Evolutionary conservation across 2,329 filamentous ascomycete genomes (phyloP).

Genomic region (Lasiodiplodia sp.): DNA sequence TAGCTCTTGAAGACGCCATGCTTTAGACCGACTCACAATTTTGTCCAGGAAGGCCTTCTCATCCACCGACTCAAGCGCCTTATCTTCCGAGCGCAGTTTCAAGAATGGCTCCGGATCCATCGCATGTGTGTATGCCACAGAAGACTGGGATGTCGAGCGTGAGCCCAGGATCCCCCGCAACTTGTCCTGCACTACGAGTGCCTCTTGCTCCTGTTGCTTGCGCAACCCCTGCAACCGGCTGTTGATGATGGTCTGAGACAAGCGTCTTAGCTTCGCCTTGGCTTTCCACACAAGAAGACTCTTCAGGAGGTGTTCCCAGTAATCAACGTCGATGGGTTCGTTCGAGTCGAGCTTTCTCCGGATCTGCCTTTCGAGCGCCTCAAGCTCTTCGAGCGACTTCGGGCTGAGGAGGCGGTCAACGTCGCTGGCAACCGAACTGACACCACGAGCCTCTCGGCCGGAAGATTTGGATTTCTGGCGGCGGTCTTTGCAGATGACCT

Average conservation of each 20-base stretch:
- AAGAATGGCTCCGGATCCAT: constrained; percentile 72
- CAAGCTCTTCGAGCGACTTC: constrained; percentile 87
- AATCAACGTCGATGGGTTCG: constrained; percentile 93
- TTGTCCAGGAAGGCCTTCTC: constrained; percentile 65
- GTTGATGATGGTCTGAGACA: constrained; percentile 78
- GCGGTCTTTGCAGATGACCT: constrained; percentile 80
- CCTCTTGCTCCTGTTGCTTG: constrained; percentile 72
- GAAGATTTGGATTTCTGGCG: constrained; percentile 69
- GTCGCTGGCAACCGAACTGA: constrained; percentile 83
- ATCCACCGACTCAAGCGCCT: constrained; percentile 63
- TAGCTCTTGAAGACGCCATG: constrained; percentile 30
- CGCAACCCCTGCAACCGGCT: constrained; percentile 72
- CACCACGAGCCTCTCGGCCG: constrained; percentile 73
- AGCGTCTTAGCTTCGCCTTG: constrained; percentile 79
- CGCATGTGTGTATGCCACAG: constrained; percentile 5
- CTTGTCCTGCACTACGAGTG: constrained; percentile 61
- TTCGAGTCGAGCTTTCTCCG: constrained; percentile 83
- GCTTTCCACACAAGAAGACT: constrained; percentile 91
- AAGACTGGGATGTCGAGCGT: not conserved
- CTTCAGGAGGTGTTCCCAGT: constrained; percentile 92
- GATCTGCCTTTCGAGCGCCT: constrained; percentile 86
- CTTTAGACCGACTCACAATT: constrained; percentile 54
- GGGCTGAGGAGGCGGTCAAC: constrained; percentile 86
- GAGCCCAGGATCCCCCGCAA: constrained; percentile 40
- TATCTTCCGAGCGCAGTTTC: constrained; percentile 70